These are phyloP conservation scores for Bruguiera sexangula DNA, from an alignment of 345 rosid genomes.

Conservation along the genomic window DNA sequence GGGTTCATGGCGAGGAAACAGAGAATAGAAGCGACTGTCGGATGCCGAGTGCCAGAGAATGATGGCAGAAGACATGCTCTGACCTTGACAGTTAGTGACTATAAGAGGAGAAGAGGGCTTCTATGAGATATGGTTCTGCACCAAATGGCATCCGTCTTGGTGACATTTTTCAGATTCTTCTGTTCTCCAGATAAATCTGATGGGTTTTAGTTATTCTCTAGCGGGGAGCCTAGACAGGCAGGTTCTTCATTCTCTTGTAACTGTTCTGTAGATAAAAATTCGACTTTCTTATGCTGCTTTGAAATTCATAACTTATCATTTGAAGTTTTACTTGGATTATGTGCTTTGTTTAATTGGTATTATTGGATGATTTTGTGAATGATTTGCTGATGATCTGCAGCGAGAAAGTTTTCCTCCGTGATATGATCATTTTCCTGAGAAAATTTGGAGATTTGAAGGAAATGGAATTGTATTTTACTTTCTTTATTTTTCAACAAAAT, in stretches of 20 bases:
- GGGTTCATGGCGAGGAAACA: conserved; percentile 96
- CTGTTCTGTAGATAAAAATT: too few species aligned
- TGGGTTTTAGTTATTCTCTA: neutral
- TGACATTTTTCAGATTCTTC: neutral
- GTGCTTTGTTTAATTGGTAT: too few species aligned
- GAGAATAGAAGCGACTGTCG: conserved; percentile 79
- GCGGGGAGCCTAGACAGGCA: neutral
- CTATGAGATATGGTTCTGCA: conserved; percentile 38
- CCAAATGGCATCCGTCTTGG: neutral
- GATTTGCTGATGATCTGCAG: too few species aligned
- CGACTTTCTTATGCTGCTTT: too few species aligned
- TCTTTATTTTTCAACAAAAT: too few species aligned
- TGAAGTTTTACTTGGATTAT: too few species aligned
- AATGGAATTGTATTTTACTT: too few species aligned
- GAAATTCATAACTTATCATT: too few species aligned
- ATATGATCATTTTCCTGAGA: too few species aligned
- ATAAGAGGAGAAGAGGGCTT: conserved; percentile 98
- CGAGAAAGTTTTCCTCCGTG: too few species aligned
- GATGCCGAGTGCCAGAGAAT: conserved; percentile 72
- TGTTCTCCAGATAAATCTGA: neutral
- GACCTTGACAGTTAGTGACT: conserved; percentile 91
- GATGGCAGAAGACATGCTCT: conserved; percentile 83
- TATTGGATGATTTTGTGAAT: too few species aligned
- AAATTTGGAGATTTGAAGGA: too few species aligned
- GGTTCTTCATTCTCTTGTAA: neutral